Percentiles rank a stretch among this genome's conserved stretches.
phyloP scores from a whole-genome alignment of 2,329 filamentous ascomycete species.

The Colletotrichum nymphaeae region DNA sequence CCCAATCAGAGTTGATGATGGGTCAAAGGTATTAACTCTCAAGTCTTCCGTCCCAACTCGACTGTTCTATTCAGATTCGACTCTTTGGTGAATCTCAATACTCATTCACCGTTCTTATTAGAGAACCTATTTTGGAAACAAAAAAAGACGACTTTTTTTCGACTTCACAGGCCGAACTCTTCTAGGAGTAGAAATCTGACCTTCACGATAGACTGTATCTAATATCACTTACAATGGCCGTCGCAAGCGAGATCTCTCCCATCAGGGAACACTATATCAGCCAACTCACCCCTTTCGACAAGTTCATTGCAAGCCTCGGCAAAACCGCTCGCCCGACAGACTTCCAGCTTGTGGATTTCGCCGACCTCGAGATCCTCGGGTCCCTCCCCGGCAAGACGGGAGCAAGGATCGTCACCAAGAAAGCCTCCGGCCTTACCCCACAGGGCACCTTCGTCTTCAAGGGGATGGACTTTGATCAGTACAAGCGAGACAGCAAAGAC shows the following conservation, averaged over 20 bases:
- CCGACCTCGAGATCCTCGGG: constrained; percentile 15
- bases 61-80: neutral
- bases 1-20: neutral
- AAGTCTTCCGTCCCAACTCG: neutral
- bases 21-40: neutral
- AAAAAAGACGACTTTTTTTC: neutral
- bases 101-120: neutral
- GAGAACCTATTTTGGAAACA: neutral
- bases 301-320: constrained; percentile 1
- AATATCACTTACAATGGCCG: neutral
- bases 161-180: neutral
- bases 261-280: constrained; percentile 22
- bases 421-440: neutral
- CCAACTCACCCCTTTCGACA: constrained; percentile 23
- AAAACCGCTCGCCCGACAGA: neutral
- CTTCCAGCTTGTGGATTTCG: constrained; percentile 27
- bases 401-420: constrained; percentile 22
- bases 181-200: neutral
- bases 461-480: constrained; percentile 32
- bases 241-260: neutral
- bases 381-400: constrained; percentile 35
- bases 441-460: constrained; percentile 34
- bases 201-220: neutral
- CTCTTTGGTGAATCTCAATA: neutral
- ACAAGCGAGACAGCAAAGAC: constrained; percentile 7